Evolutionary conservation across 1,284 basidiomycete species (phyloP).

Genomic region (Meripilus lineatus): DNA sequence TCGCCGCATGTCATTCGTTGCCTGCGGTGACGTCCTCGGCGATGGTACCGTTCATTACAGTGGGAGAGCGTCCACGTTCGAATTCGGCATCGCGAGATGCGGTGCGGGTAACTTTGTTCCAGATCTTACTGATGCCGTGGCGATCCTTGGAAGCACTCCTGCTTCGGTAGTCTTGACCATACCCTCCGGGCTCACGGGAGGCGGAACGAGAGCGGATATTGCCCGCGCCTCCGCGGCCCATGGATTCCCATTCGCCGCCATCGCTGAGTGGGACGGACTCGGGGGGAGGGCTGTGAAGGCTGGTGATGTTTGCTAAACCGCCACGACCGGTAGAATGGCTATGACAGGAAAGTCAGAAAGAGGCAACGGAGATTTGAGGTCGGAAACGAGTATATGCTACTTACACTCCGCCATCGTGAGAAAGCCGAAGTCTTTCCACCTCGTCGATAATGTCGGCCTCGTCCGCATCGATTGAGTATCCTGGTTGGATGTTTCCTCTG

Average conservation of each 20-base stretch:
- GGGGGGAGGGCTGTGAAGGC: constrained; percentile 31
- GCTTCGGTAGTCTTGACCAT: too few species aligned
- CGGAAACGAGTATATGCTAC: too few species aligned
- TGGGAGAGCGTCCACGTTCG: constrained; percentile 5
- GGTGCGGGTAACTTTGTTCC: constrained; percentile 16
- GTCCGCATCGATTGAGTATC: constrained; percentile 22
- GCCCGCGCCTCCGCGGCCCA: constrained; percentile 71
- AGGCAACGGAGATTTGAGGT: too few species aligned
- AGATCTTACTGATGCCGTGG: constrained; percentile 16
- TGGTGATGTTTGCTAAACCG: constrained; percentile 58
- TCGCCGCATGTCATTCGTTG: constrained; percentile 24
- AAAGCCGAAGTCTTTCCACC: constrained; percentile 35
- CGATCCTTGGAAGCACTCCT: constrained; percentile 19
- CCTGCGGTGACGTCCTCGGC: constrained; percentile 4
- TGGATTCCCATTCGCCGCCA: constrained; percentile 30
- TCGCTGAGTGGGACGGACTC: constrained; percentile 27
- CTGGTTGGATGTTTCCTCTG: constrained; percentile 51
- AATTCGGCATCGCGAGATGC: constrained; percentile 11
- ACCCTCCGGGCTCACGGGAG: constrained; percentile 31
- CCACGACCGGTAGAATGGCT: constrained; percentile 71
- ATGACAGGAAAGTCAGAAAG: constrained; percentile 4
- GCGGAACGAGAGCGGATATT: constrained; percentile 54
- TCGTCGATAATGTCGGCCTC: constrained; percentile 35
- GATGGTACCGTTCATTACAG: not conserved
- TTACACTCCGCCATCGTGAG: constrained; percentile 36